Evolutionary conservation across 805 yeast genomes (phyloP), one percentile per base, ranked within the genome.

Genomic region (Schwanniomyces polymorphus): DNA sequence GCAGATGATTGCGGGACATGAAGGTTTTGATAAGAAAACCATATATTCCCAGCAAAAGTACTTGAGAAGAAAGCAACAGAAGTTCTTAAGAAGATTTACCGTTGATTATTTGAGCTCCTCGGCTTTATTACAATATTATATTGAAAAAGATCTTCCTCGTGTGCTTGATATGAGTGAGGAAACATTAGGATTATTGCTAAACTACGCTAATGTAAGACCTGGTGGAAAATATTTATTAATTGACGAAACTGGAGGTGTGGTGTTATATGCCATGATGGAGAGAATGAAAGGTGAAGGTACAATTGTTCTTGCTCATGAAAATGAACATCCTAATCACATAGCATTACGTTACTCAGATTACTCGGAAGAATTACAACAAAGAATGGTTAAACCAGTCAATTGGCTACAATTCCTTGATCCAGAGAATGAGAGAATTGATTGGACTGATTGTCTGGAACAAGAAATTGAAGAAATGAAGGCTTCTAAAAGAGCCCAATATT

Each of bases 181-280:
- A 67, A 74, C 91, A 1, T 63, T 94, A 31, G 97, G 95, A 0
- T 70, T 87, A 65, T 68, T 90, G 58, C 68, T 94, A 68, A 84
- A 85, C 50, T 75, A 86, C 55, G 97, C 86, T 1, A 90, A 92
- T 60, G 80, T 94, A 28, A 82, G 84, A 59, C 91, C 97, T 0
- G 96, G 96, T 9, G 98, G 99, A 1, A 82, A 79, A 48, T 94
- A 94, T 59, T 70, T 94, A 18, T 85, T 92, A 3, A 76, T 90
- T 45, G 99, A 94, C 60, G 99, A 94, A 60, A 86, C 97, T n/a
- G 91, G 96, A 27, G 97, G 98, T 6, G 76, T 92, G n/a, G 62
- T 94, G 0, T 80, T 88, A 5, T 88, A 88, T 50, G 89, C 96
- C 4, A 74, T 94, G 77, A 62, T 94, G 67, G 99, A 94, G 63